Conservation (phyloP, 139 green algal genomes). For the Picochlorum sp. region DNA sequence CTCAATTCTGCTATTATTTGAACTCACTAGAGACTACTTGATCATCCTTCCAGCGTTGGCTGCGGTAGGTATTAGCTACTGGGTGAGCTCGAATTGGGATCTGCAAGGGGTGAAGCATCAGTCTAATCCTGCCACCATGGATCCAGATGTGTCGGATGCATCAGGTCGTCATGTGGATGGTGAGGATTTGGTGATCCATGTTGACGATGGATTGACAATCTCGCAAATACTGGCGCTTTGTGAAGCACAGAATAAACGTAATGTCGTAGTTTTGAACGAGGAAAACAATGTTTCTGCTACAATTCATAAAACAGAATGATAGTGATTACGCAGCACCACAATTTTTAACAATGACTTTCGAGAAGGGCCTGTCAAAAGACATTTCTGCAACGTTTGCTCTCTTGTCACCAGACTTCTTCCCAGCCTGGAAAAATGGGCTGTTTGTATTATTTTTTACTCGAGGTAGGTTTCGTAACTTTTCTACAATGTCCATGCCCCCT, state of each 20-base stretch:
- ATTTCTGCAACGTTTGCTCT: constrained; percentile 45
- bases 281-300: not conserved
- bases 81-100: constrained; percentile 20
- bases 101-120: constrained; percentile 6
- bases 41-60: constrained; percentile 69
- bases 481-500: constrained; percentile 39
- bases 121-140: too few relatives aligned
- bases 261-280: not conserved
- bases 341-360: constrained; percentile 33
- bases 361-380: constrained; percentile 41
- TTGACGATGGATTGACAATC: constrained; percentile 4
- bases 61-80: constrained; percentile 56
- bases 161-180: not conserved
- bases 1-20: constrained; percentile 61
- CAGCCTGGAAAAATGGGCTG: constrained; percentile 42
- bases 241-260: not conserved
- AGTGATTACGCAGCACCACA: constrained; percentile 11
- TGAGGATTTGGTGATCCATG: not conserved
- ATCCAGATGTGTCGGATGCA: too few relatives aligned
- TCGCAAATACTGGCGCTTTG: not conserved
- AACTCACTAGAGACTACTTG: constrained; percentile 68
- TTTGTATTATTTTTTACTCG: constrained; percentile 42
- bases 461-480: constrained; percentile 28
- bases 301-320: not conserved
- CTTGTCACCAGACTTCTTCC: constrained; percentile 43